phyloP scores from a whole-genome alignment of 2,329 filamentous ascomycete genomes.

The Claviceps africana region DNA sequence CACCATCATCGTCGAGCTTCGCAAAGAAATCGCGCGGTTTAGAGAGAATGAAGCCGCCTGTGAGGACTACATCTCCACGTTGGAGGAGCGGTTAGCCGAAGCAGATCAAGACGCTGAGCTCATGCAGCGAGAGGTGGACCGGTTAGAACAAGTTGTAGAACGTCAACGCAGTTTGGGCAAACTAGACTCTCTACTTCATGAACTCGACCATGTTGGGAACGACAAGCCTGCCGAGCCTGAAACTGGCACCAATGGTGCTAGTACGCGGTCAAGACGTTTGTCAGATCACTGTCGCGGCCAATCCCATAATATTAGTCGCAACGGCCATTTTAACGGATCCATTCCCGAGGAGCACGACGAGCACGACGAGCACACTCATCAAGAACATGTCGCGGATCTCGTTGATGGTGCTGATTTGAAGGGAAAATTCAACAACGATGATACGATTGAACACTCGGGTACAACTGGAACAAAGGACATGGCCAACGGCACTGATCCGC shows the following conservation, averaged over 20 bases:
- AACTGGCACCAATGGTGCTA: constrained; percentile 20
- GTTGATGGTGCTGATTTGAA: background rate
- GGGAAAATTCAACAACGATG: background rate
- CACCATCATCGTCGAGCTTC: constrained; percentile 69
- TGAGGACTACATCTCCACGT: constrained; percentile 93
- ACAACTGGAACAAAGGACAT: constrained; percentile 24
- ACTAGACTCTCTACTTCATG: constrained; percentile 80
- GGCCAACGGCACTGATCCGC: constrained; percentile 25
- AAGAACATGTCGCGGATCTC: constrained; percentile 32
- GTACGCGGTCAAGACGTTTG: constrained; percentile 28
- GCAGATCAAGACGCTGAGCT: constrained; percentile 90
- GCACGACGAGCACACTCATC: constrained; percentile 34
- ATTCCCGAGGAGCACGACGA: constrained; percentile 41
- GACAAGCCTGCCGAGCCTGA: constrained; percentile 25
- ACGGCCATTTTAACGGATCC: constrained; percentile 38
- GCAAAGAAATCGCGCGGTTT: constrained; percentile 77
- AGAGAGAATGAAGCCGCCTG: constrained; percentile 81
- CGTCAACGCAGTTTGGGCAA: constrained; percentile 90
- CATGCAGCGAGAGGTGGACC: constrained; percentile 93
- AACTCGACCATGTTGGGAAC: constrained; percentile 67
- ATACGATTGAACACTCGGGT: background rate
- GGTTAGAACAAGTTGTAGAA: constrained; percentile 87
- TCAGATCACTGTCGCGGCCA: constrained; percentile 40
- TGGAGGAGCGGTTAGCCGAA: constrained; percentile 90
- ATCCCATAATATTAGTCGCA: constrained; percentile 38